Conservation (phyloP, 345 rosid genomes). For the Eucalyptus camaldulensis region DNA sequence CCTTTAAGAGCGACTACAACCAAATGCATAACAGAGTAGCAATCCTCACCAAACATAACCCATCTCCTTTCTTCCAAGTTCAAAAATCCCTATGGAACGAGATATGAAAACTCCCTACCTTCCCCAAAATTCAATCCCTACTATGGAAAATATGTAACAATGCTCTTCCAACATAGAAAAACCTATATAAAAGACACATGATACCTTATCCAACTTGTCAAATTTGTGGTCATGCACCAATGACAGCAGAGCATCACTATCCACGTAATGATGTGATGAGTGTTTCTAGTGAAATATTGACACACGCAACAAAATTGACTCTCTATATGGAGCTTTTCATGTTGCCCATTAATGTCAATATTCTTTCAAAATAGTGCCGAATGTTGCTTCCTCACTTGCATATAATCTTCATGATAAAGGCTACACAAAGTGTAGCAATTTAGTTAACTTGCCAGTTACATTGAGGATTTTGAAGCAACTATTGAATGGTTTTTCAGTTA, state of each 20-base stretch:
- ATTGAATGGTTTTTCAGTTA: background rate
- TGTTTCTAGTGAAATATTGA: background rate
- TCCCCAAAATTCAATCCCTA: too few species aligned
- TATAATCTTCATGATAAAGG: background rate
- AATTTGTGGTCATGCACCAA: too few species aligned
- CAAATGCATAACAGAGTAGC: rapidly evolving
- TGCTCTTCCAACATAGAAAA: too few species aligned
- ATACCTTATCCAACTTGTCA: too few species aligned
- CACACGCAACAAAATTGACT: background rate
- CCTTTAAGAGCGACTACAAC: too few species aligned
- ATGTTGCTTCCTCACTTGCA: background rate
- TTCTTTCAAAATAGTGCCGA: background rate
- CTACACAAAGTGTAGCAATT: background rate
- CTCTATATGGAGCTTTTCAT: background rate
- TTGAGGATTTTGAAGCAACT: background rate
- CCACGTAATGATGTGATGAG: background rate
- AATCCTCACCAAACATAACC: too few species aligned
- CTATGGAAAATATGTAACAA: too few species aligned
- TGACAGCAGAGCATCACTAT: background rate
- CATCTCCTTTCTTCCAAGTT: too few species aligned
- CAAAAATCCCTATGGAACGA: too few species aligned
- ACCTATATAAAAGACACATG: too few species aligned
- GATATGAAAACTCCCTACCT: too few species aligned
- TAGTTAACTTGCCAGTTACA: background rate
- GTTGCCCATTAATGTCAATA: background rate